phyloP scores from a whole-genome alignment of 1,284 basidiomycete species.

The Leccinum solheimii region DNA sequence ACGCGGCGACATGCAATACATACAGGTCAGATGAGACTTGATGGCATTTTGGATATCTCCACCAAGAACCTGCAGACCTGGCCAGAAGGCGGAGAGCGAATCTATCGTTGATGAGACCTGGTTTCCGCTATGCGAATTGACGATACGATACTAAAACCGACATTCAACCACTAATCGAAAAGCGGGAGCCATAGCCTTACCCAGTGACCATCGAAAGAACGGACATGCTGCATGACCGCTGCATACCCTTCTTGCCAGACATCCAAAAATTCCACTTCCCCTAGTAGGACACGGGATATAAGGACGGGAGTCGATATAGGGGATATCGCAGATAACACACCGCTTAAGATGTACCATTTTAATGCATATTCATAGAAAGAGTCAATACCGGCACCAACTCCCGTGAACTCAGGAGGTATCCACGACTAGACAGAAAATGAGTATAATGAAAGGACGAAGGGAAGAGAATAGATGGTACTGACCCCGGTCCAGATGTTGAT shows the following conservation, averaged over 20 bases:
- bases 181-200: conserved; percentile 43
- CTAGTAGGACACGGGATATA: conserved; percentile 45
- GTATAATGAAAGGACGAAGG: conserved; percentile 1
- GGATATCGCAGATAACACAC: conserved; percentile 43
- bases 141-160: conserved; percentile 65
- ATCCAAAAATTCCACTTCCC: conserved; percentile 85
- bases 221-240: conserved; percentile 82
- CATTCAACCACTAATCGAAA: conserved; percentile 3
- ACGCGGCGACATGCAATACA: conserved; percentile 29
- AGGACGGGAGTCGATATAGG: conserved; percentile 1
- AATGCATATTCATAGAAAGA: conserved; percentile 92
- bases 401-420: conserved; percentile 71
- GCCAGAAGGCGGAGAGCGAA: conserved; percentile 86
- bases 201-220: conserved; percentile 85
- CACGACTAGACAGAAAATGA: conserved; percentile 48
- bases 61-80: conserved; percentile 83
- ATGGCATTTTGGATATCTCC: conserved; percentile 90
- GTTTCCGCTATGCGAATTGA: conserved; percentile 79
- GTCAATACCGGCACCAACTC: conserved; percentile 90
- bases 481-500: conserved; percentile 81
- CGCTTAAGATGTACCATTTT: conserved; percentile 88
- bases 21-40: conserved; percentile 80
- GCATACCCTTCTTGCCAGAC: conserved; percentile 93
- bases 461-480: conserved; percentile 31
- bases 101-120: conserved; percentile 72